These are phyloP conservation scores for Colletotrichum horii DNA, from an alignment of 2,329 filamentous ascomycete species.

Conservation along the genomic window DNA sequence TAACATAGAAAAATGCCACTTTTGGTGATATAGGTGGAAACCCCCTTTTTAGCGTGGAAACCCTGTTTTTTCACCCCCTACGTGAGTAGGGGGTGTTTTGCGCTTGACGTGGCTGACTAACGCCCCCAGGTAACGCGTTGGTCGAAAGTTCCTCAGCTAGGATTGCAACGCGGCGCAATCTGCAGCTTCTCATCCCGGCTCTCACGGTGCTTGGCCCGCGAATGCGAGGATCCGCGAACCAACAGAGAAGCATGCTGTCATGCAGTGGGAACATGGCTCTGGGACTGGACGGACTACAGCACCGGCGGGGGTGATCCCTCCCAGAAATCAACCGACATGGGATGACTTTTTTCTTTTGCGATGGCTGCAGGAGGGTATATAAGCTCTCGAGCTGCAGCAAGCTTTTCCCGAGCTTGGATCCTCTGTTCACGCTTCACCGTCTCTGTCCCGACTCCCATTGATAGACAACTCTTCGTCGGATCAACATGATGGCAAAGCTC, in stretches of 20 bases:
- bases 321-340: neutral
- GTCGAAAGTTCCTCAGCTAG: conserved; percentile 2
- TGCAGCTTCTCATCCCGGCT: neutral
- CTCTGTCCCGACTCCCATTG: neutral
- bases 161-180: neutral
- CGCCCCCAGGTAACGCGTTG: no score
- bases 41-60: no score
- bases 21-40: no score
- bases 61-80: no score
- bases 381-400: conserved; percentile 8
- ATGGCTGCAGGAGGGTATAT: conserved; percentile 8
- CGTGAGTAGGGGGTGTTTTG: no score
- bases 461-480: conserved; percentile 3
- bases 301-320: neutral
- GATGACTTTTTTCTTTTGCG: neutral
- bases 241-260: conserved; percentile 4
- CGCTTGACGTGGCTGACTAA: no score
- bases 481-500: conserved; percentile 41
- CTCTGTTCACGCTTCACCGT: neutral
- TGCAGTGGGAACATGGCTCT: neutral
- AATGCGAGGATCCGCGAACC: conserved; percentile 11
- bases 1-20: no score
- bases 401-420: neutral
- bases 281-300: neutral
- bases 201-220: neutral